These are phyloP conservation scores for Linnemannia elongata DNA, from an alignment of 192 early-diverging fungal species.

Conservation along the genomic window DNA sequence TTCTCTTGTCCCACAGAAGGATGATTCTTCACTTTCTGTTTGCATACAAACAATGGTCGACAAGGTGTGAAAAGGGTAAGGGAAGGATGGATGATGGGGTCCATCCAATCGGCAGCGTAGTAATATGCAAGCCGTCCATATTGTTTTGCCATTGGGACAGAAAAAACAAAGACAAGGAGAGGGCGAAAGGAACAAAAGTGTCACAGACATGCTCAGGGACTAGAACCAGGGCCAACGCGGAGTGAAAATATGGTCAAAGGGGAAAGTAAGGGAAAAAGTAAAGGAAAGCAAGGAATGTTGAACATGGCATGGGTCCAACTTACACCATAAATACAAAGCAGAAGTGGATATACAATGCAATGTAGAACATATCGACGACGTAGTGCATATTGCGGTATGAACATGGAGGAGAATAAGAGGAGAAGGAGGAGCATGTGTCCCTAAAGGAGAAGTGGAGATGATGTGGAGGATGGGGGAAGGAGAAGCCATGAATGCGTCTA, in stretches of 20 bases:
- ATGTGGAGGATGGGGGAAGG: not conserved
- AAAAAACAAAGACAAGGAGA: not conserved
- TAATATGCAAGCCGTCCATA: not conserved
- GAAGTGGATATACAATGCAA: not conserved
- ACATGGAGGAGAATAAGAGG: not conserved
- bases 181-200: not conserved
- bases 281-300: not conserved
- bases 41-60: no score
- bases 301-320: not conserved
- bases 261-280: not conserved
- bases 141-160: not conserved
- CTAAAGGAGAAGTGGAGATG: not conserved
- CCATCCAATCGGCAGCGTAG: not conserved
- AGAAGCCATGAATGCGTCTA: not conserved
- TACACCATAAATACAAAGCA: not conserved
- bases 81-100: not conserved
- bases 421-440: not conserved
- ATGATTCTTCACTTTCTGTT: no score
- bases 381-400: not conserved
- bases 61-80: no score
- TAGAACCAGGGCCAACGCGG: not conserved
- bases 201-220: not conserved
- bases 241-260: not conserved
- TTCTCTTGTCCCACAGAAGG: no score
- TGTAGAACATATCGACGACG: not conserved